Evolutionary conservation across 106 monocot species (phyloP), one percentile per base, ranked within the genome.

Genomic region (Iris macrosiphon): DNA sequence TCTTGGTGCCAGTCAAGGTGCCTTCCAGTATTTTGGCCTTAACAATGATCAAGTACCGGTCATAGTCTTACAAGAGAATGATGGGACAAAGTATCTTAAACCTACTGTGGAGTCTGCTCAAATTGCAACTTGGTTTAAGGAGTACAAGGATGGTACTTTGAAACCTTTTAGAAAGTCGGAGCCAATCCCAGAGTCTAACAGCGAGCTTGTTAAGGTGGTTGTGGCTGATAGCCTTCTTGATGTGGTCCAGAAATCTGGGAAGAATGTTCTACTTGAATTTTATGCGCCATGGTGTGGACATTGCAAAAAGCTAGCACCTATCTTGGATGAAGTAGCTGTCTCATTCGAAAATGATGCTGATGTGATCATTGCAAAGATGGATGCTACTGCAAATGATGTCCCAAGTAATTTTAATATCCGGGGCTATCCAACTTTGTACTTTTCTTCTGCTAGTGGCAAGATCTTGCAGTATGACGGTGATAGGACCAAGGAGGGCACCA

Each of bases 281-380:
- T 96, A 90, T 70, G 86, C 90, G 4, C 90, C 96, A 16, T 96
- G 96, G 96, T 96, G 96, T 53, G 89, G 89, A 50, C 89, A 90
- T 60, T 96, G 96, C 60, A 76, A 96, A 72, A 67, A 71, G 45
- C 57, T 96, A 21, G 96, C 74, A 4, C 96, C 96, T 26, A 86
- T 96, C 62, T 52, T 96, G 37, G 89, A 86, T 12, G 96, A 86
- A 73, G 89, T 74, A 42, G 96, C 96, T 43, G 64, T 77, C 37
- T 70, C 78, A 30, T 75, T 90, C 29, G 34, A 79, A 67, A 63
- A 66, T 60, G 82, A 96, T 61, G 22, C 75, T 20, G 83, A 86
- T 58, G 83, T 96, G 35, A 45, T 89, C 45, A 96, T 96, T 56
- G 86, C 95, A 23, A 96, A 96, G 74, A 76, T 96, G 73, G 83